These are phyloP conservation scores for Laburnicola sp. DNA, from an alignment of 2,329 filamentous ascomycete species.

Conservation along the genomic window DNA sequence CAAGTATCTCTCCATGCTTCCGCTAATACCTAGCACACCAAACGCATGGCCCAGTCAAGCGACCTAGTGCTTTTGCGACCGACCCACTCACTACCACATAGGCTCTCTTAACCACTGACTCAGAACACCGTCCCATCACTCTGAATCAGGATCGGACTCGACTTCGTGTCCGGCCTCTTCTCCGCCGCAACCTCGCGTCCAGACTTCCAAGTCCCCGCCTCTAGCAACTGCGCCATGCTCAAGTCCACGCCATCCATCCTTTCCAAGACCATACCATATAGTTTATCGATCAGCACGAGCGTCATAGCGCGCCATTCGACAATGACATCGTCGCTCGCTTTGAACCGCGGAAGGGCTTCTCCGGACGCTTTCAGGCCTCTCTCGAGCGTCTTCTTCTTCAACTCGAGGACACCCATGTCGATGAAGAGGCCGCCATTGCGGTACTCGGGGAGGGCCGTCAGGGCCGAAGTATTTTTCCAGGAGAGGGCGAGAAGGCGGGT, in stretches of 20 bases:
- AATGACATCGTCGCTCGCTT: slow-evolving; percentile 71
- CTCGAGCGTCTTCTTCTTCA: slow-evolving; percentile 68
- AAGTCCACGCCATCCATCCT: slow-evolving; percentile 69
- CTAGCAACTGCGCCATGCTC: slow-evolving; percentile 81
- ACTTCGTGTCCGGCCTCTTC: slow-evolving; percentile 29
- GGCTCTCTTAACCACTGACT: not conserved
- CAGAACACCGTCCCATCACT: slow-evolving; percentile 37
- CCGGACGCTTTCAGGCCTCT: slow-evolving; percentile 69
- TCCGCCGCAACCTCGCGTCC: slow-evolving; percentile 30
- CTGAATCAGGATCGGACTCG: slow-evolving; percentile 35
- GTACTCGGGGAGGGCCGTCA: slow-evolving; percentile 89
- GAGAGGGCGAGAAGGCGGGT: slow-evolving; percentile 74
- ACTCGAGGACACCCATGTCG: slow-evolving; percentile 74
- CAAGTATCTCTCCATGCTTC: too few species aligned
- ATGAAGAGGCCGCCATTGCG: slow-evolving; percentile 88
- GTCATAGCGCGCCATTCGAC: slow-evolving; percentile 77
- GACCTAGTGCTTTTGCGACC: too few species aligned
- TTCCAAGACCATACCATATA: slow-evolving; percentile 68
- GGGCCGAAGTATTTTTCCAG: slow-evolving; percentile 77
- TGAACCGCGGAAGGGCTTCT: slow-evolving; percentile 70
- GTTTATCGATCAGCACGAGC: slow-evolving; percentile 70
- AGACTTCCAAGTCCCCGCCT: slow-evolving; percentile 91
- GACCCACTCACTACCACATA: too few species aligned
- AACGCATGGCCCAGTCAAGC: too few species aligned
- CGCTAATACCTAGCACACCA: too few species aligned